Evolutionary conservation across 805 yeast genomes (phyloP), one percentile per base, ranked within the genome.

Genomic region (Wickerhamomyces canadensis): DNA sequence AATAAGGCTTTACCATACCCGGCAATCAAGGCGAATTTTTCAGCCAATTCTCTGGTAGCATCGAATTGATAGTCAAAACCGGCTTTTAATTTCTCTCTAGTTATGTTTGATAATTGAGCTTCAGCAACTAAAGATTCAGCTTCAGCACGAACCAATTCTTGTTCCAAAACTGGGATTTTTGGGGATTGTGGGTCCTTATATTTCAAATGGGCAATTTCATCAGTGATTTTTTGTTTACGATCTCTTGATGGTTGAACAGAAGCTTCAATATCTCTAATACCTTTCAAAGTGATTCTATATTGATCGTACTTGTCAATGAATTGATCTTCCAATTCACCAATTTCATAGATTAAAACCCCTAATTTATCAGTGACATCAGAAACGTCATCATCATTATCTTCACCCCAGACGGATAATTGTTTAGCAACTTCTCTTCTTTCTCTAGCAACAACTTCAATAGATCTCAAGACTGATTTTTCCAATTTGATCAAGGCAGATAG

Each of bases 71-170:
- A 89, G 72, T 84, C 80, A 76, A 85, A 93, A 38, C 97, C 94
- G 50, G 96, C 93, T 82, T 93, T 93, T 62, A 91, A 75, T 74
- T 89, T 89, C 71, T 89, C 97, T 68, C 98, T 85, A 55, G 98
- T 91, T 68, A 93, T 91, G 73, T 91, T 91, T 47, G 96, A 86
- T 62, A 91, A 79, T 74, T 91, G 98, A 42, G 98, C 98, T 74
- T 91, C 98, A 43, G 98, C 98, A 56, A 91, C 98, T 55, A 91
- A 79, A 35, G 96, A 87, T 72, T 93, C 98, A 50, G 98, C 98
- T 74, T 91, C 98, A 36, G 98, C 97, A 68, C 98, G 82, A 51
- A 93, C 98, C 62, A 93, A 78, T 70, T 93, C 98, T 72, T 93
- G 98, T 75, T 91, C 98, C 64, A 91, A 78, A 38, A 89, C 91